Evolutionary conservation across 768 basidiomycete genomes (phyloP).

Genomic region (Scleroderma bovista): DNA sequence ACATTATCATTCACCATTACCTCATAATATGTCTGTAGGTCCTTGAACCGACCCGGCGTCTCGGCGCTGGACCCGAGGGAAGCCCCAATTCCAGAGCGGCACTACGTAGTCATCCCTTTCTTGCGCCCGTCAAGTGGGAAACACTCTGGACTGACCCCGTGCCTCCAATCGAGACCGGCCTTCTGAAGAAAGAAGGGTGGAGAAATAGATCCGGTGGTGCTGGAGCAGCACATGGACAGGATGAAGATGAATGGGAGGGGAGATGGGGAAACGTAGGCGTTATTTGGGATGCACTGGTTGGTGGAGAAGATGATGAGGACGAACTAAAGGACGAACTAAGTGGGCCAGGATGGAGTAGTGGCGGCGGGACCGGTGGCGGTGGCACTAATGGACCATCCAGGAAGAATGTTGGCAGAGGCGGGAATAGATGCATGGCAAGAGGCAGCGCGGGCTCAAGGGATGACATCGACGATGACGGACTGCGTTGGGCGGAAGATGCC

Average conservation of each 20-base stretch:
- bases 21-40: conserved; percentile 35
- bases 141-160: conserved; percentile 59
- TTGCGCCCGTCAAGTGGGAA: conserved; percentile 53
- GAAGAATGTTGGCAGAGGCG: conserved; percentile 1
- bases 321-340: not conserved
- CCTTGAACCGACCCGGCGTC: conserved; percentile 50
- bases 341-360: not conserved
- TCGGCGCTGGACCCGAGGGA: conserved; percentile 49
- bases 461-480: conserved; percentile 28
- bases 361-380: not conserved
- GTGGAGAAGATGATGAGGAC: conserved; percentile 12
- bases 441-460: not conserved
- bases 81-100: conserved; percentile 35
- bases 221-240: no score
- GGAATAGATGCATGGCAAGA: not conserved
- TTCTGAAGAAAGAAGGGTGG: conserved; percentile 42
- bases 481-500: conserved; percentile 51
- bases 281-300: conserved; percentile 47
- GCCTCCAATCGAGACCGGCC: conserved; percentile 54
- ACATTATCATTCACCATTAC: not conserved
- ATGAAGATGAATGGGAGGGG: conserved; percentile 20
- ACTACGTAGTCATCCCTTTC: conserved; percentile 60
- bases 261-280: conserved; percentile 51
- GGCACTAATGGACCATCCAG: not conserved
- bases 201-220: not conserved